Conservation (phyloP, 768 basidiomycete species). For the Lactarius sanguifluus region DNA sequence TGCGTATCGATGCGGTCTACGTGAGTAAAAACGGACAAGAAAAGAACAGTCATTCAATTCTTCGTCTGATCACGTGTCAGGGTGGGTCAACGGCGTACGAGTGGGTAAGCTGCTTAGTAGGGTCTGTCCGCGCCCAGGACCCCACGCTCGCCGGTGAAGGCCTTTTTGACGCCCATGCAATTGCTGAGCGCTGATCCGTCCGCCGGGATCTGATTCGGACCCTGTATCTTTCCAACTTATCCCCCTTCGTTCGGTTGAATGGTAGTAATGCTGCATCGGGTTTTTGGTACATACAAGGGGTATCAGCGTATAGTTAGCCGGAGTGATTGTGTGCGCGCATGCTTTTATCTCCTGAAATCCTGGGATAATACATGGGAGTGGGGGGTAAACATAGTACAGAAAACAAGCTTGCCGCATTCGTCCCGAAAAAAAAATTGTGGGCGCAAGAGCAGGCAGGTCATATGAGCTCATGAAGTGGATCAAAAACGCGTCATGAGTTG, state of each 20-base stretch:
- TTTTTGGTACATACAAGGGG: background rate
- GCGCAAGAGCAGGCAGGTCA: slow-evolving; percentile 1
- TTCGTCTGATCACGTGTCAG: too few species aligned
- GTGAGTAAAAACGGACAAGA: background rate
- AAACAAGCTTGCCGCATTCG: background rate
- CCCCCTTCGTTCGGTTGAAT: background rate
- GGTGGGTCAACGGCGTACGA: background rate
- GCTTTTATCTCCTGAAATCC: slow-evolving; percentile 3
- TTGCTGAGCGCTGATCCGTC: background rate
- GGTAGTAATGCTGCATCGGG: background rate
- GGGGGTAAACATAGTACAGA: slow-evolving; percentile 5
- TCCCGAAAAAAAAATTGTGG: background rate
- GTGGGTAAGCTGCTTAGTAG: too few species aligned
- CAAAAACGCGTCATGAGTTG: background rate
- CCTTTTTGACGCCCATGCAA: background rate
- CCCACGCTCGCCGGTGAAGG: background rate
- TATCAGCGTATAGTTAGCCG: background rate
- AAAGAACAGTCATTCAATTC: too few species aligned
- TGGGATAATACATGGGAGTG: slow-evolving; percentile 4
- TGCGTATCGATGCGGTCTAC: background rate
- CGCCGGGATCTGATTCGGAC: background rate
- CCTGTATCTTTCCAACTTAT: background rate
- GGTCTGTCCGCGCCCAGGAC: background rate
- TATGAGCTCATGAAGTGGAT: slow-evolving; percentile 4
- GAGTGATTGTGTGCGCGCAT: background rate